Base-by-base conservation (phyloP, 73 alveolate genomes). In the Paramecium pentaurelia region DNA sequence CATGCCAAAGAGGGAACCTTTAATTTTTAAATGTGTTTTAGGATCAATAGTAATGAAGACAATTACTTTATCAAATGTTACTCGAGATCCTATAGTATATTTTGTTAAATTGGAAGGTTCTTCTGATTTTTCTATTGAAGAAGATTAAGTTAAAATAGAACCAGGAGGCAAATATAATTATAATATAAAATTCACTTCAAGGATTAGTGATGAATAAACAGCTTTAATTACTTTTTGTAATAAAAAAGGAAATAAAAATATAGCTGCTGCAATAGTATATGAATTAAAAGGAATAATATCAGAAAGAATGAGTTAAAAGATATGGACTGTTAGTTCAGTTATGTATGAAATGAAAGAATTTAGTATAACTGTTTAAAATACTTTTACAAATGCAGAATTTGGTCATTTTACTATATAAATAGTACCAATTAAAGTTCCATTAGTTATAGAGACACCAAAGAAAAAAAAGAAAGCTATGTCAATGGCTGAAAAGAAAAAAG, bases 261-360 rank as follows among this genome's bases (percentile, higher is more conserved):
- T 97, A 84, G 99, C 99, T 10, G 99, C 99, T 22, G 99, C 99
- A 18, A 93, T 98, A 88, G 99, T 98, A 28, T 98, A 97, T 93
- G 99, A 98, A 88, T 92, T 98, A 75, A 94, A 95, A 32, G 97
- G 99, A 32, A 95, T 97, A 71, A 98, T 98, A 2, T 95, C 98
- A 49, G 98, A 97, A 11, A 96, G 99, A 92, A 95, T 97, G 87
- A 95, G 94, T 22, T 58, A 75, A 11, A 77, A 98, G 28, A 77
- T 97, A 34, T 97, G 96, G 77, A 97, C 95, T 25, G 83, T 97
- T 8, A 92, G 92, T 37, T 95, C 95, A n/a, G 83, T 95, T 0
- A 80, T 92, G 42, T 93, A 93, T 92, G 64, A 93, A 58, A 70
- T 47, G 86, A 89, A 89, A 45, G 94, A 89, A 47, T 89, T 89